Percentiles rank a stretch among this genome's conserved stretches.
Evolutionary conservation across 2,329 filamentous ascomycete species (phyloP).

Genomic region (Cladophialophora exuberans): DNA sequence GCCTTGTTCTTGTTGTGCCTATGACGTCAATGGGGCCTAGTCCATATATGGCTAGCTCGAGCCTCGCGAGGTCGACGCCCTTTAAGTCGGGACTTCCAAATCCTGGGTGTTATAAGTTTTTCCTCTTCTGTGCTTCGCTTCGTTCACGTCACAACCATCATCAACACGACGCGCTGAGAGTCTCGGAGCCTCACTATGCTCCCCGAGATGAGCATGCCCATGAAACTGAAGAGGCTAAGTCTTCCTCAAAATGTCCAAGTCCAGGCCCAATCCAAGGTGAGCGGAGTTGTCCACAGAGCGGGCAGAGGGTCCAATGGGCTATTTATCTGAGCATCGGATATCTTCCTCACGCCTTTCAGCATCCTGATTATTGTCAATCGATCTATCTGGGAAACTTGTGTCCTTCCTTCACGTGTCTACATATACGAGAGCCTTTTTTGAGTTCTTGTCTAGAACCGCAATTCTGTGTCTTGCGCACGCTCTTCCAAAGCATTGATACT

Average conservation of each 20-base stretch:
- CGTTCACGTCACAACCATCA: too few relatives aligned
- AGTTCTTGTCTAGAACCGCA: too few relatives aligned
- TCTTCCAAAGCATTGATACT: neutral
- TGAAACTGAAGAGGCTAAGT: too few relatives aligned
- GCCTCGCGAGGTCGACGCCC: neutral
- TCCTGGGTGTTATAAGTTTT: too few relatives aligned
- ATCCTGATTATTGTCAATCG: neutral
- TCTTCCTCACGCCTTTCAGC: constrained; percentile 8
- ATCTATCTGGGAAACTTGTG: neutral
- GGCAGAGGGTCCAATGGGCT: constrained; percentile 6
- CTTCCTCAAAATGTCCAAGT: neutral
- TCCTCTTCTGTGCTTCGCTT: too few relatives aligned
- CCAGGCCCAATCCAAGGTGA: constrained; percentile 1
- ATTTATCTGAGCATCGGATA: constrained; percentile 7
- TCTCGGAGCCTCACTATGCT: neutral
- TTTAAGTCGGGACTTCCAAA: too few relatives aligned
- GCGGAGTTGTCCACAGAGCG: constrained; percentile 13
- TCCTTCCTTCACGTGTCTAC: too few relatives aligned
- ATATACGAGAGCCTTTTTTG: too few relatives aligned
- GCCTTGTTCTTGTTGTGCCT: too few relatives aligned
- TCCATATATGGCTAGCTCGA: neutral
- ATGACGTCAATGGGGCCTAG: too few relatives aligned
- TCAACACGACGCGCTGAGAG: too few relatives aligned
- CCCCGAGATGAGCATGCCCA: neutral
- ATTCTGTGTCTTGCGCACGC: neutral